Evolutionary conservation across 257 asterid species (phyloP), one percentile per base, ranked within the genome.

Genomic region (Lycium barbarum): DNA sequence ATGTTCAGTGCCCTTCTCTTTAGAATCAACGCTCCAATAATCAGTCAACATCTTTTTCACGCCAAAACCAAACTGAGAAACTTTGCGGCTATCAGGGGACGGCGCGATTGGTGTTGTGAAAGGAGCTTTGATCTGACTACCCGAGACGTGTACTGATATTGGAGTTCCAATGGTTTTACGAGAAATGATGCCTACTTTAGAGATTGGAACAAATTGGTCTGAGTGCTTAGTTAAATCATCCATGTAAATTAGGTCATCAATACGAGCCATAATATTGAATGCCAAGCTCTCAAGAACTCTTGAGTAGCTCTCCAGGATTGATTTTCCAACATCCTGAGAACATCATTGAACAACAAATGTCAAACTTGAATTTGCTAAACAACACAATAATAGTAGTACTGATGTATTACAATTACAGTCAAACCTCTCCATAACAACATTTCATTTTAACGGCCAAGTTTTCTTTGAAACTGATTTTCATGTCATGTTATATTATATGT

Each of bases 281-380:
- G 98, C 97, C 33, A 95, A 83, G 93, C 98, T 92, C 91, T 93
- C 97, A 38, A 95, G 90, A 62, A 92, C 98, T 72, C 98, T 88
- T 1, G 98, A 95, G 90, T 95, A 95, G 88, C 98, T 89, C 92
- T 95, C 98, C 88, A 95, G 58, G 35, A 95, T 88, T 58, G 98
- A 90, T 86, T 95, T 93, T 4, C 98, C 98, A 8, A 95, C 93
- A 89, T 95, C 98, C 98, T 95, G 40, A 4, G 81, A 83, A 15
- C 47, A 63, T 62, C 82, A 76, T 78, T 8, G 35, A 72, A 20
- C 76, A 47, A 36, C 40, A 54, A 1, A 1, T 33, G 14, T 67
- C 18, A 65, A 11, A 83, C n/a, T 26, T 15, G 54, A 15, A 35
- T 7, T 33, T 4, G 26, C 22, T 45, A 80, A 63, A 85, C 38